Evolutionary conservation across 352 stramenopile genomes (phyloP).

Genomic region (Globisporangium perplexum): DNA sequence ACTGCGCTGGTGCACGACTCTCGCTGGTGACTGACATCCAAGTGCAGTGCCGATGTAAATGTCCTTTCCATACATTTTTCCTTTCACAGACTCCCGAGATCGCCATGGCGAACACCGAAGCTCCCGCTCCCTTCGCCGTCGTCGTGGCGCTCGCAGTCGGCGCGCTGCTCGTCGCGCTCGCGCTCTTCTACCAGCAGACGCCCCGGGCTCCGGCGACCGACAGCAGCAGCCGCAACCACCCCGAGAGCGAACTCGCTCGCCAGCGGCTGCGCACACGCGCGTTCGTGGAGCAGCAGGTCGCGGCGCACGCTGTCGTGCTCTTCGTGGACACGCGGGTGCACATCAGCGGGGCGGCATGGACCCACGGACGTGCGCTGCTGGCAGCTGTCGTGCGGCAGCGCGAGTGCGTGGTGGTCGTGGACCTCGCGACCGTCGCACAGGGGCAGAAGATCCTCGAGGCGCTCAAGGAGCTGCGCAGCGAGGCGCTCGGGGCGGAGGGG

Average conservation of each 20-base stretch:
- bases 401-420: slow-evolving; percentile 11
- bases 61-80: neutral
- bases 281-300: slow-evolving; percentile 7
- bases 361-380: slow-evolving; percentile 6
- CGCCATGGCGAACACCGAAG: neutral
- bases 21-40: no score
- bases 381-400: neutral
- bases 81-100: neutral
- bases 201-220: no score
- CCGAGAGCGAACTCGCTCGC: neutral
- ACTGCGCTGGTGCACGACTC: no score
- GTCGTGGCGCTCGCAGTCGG: slow-evolving; percentile 5
- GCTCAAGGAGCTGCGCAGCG: slow-evolving; percentile 8
- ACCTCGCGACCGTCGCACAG: slow-evolving; percentile 21
- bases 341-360: neutral
- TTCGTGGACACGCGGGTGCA: slow-evolving; percentile 3
- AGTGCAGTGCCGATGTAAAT: no score
- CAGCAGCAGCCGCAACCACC: neutral
- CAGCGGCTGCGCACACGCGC: neutral
- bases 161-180: slow-evolving; percentile 6
- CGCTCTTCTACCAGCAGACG: neutral
- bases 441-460: slow-evolving; percentile 18
- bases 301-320: slow-evolving; percentile 8
- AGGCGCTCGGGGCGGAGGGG: neutral
- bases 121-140: neutral